Base-by-base conservation (phyloP, 2,329 filamentous ascomycete species). In the Aspergillus alliaceus region DNA sequence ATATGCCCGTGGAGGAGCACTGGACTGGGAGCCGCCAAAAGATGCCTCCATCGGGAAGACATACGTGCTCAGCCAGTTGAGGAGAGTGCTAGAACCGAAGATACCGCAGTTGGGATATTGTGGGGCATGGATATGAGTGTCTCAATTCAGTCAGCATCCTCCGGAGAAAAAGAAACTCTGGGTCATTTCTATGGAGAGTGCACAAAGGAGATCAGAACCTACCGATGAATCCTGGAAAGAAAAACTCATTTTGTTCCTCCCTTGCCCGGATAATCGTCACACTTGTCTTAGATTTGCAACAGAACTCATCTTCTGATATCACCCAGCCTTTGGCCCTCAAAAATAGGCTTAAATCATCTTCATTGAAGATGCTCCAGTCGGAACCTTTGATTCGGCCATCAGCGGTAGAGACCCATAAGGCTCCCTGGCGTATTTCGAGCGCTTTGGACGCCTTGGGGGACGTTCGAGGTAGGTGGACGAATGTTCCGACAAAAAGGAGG, bases 81-180 rank as follows among this genome's bases (percentile, higher is more conserved):
- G 84, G 31, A 99, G 86, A 0, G 93, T 97, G 0, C 90, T 89
- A 63, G 93, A 95, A 68, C 95, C 95, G 71, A 98, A 98, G 62
- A 99, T 88, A 58, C 95, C 95, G 1, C 86, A 86, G 70, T 99
- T 99, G 57, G 93, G 92, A 68, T 96, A 97, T 77, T 99, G 95
- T 0, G 93, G 85, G 7, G 95, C 95, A 73, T 99, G 95, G 57
- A 96, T 90, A 73, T 99, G 95, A 1, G 95, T 96, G 74, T 99
- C 93, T 93, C 60, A 5, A 20, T 2, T 6, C 12, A 15, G 11
- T 53, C 27, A 25, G 53, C n/a, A 15, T 25, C 50, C 11, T 4
- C n/a, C n/a, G n/a, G n/a, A 29, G n/a, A 2, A 7, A 22, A 27
- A n/a, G 15, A 11, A 25, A 32, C 5, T 55, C 14, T 15, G 35